Base-by-base conservation (phyloP, 2,329 filamentous ascomycete genomes). In the Exophiala spinifera region DNA sequence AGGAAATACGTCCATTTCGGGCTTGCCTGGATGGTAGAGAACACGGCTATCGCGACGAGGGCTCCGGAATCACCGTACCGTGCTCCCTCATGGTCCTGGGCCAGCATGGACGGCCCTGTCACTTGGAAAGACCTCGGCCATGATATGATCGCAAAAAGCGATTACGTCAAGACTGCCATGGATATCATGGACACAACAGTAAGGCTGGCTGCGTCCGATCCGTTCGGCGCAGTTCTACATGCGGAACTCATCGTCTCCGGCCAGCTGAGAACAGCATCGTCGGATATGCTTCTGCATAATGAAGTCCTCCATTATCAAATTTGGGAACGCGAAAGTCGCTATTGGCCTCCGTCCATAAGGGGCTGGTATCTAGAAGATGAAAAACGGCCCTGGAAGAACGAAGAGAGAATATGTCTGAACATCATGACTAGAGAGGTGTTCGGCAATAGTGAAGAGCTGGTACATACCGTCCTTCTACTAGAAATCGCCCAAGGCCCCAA, bases 51-150 rank as follows among this genome's bases (percentile, higher is more conserved):
- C 10, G 42, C 42, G 8, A 44, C 13, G 15, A 44, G 20, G 20
- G 28, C 40, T 17, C 15, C 13, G 15, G 39, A 6, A 1, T n/a
- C n/a, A n/a, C n/a, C n/a, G n/a, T 55, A 55, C 31, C 47, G 53
- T n/a, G 53, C 53, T 11, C 53, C 53, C 7, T 36, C 53, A 1
- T 55, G 47, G 40, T 55, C 53, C 10, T 55, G 53, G 53, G 53
- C 53, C 2, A 53, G 49, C 15, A 51, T 55, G 14, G 53, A 55
- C 37, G 46, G 33, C 17, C 15, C 19, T 11, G 34, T 49, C 4
- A 48, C 21, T 31, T 47, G n/a, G n/a, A n/a, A 44, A 14, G 42
- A 44, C 23, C 42, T 20, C 23, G 28, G 42, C 20, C 21, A 44
- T n/a, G 42, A 21, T 11, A n/a, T n/a, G n/a, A 28, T 23, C 42